Percentiles rank a stretch among this genome's conserved stretches.
phyloP scores from a whole-genome alignment of 768 basidiomycete genomes.

The Mycena maculata region DNA sequence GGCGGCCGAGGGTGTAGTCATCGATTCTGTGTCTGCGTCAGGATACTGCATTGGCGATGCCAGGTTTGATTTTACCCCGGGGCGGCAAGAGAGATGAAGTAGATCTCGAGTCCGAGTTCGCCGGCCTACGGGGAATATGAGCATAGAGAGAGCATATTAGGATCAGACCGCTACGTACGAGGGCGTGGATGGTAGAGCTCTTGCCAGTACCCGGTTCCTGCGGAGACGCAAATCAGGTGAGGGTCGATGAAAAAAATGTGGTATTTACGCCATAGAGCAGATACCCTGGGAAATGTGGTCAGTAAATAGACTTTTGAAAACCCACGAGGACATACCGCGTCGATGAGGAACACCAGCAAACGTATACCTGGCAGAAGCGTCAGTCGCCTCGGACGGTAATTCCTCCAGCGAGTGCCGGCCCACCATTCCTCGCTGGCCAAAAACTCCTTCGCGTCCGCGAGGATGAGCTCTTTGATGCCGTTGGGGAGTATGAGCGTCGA shows the following conservation, averaged over 20 bases:
- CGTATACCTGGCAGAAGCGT: constrained; percentile 29
- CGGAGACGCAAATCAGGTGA: not conserved
- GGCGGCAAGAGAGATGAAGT: constrained; percentile 46
- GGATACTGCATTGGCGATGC: no score
- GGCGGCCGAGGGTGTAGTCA: constrained; percentile 42
- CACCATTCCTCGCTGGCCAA: constrained; percentile 44
- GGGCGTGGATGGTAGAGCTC: constrained; percentile 41
- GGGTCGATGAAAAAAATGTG: not conserved
- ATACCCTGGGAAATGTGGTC: constrained; percentile 21
- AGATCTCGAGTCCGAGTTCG: constrained; percentile 72
- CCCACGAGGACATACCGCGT: constrained; percentile 36
- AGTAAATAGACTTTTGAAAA: constrained; percentile 13
- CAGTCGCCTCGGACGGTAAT: no score
- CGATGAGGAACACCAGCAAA: constrained; percentile 47
- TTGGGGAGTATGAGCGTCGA: constrained; percentile 43
- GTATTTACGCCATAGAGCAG: constrained; percentile 29
- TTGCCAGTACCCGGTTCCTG: constrained; percentile 34
- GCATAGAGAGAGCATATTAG: not conserved
- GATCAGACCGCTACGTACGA: constrained; percentile 24
- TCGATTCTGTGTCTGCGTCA: constrained; percentile 47
- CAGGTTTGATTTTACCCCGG: constrained; percentile 38
- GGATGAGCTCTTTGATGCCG: constrained; percentile 40
- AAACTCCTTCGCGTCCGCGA: constrained; percentile 46
- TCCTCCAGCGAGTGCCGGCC: not conserved
- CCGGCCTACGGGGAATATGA: constrained; percentile 52